Percentiles rank a stretch among this genome's conserved stretches.
These are phyloP conservation scores for Cystobasidium ongulense DNA, from an alignment of 768 basidiomycete genomes.

Conservation along the genomic window DNA sequence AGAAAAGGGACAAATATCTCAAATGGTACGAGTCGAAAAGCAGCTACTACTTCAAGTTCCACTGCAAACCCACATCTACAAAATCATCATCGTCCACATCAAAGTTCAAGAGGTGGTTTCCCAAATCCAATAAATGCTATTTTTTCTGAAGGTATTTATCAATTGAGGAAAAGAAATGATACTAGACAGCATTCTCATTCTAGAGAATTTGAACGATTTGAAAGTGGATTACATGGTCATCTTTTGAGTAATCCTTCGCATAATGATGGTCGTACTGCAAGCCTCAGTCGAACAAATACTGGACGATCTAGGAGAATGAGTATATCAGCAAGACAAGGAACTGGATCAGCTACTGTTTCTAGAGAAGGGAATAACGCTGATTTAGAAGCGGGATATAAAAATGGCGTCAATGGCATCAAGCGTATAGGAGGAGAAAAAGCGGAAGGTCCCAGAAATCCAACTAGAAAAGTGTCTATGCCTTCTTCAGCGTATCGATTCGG, in stretches of 20 bases:
- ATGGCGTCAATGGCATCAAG: too few species aligned
- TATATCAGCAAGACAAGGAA: too few species aligned
- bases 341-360: too few species aligned
- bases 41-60: not conserved
- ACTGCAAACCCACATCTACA: not conserved
- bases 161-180: conserved; percentile 2
- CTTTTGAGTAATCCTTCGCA: too few species aligned
- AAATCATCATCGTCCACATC: not conserved
- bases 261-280: too few species aligned
- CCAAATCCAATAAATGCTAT: conserved; percentile 9
- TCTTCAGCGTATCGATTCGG: not conserved
- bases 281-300: too few species aligned
- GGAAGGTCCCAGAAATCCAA: not conserved
- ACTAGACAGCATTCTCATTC: not conserved
- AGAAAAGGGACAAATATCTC: not conserved
- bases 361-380: too few species aligned
- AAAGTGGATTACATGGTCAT: not conserved
- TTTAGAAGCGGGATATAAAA: too few species aligned
- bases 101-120: conserved; percentile 8
- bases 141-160: conserved; percentile 1
- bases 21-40: not conserved
- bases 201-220: not conserved
- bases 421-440: not conserved
- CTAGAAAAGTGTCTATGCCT: not conserved
- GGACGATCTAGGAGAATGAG: too few species aligned